Conservation (phyloP, 805 yeast genomes). For the Jamesozyma rosinii region DNA sequence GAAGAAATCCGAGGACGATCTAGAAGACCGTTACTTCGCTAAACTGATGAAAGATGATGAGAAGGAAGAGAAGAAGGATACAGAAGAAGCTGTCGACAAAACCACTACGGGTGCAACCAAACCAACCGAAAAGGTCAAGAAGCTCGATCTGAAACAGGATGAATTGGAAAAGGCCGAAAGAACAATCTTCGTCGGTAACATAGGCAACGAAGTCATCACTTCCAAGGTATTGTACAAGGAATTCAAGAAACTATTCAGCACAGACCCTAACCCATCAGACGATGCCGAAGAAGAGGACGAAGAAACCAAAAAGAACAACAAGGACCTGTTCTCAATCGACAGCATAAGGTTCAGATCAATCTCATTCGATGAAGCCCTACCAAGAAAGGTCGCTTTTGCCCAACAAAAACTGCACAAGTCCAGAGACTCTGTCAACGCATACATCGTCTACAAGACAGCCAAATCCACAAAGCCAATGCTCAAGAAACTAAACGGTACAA, state of each 20-base stretch:
- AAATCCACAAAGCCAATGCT: constrained; percentile 31
- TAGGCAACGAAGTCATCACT: constrained; percentile 55
- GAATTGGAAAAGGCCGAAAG: constrained; percentile 76
- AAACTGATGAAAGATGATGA: constrained; percentile 38
- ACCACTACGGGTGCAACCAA: constrained; percentile 6
- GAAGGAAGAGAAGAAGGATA: constrained; percentile 21
- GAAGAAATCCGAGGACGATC: constrained; percentile 31
- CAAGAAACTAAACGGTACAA: constrained; percentile 51
- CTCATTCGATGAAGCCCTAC: constrained; percentile 77
- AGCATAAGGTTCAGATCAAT: constrained; percentile 88
- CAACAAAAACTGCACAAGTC: constrained; percentile 66
- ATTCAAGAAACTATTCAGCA: constrained; percentile 53
- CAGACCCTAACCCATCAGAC: constrained; percentile 9
- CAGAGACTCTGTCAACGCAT: constrained; percentile 79
- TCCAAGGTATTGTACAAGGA: constrained; percentile 50
- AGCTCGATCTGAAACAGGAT: constrained; percentile 52
- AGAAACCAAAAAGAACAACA: constrained; percentile 3
- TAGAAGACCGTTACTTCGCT: constrained; percentile 46
- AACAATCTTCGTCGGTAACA: constrained; percentile 83
- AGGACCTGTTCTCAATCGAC: constrained; percentile 37
- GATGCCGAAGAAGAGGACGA: constrained; percentile 7
- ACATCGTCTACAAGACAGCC: constrained; percentile 63
- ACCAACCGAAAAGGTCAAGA: constrained; percentile 33
- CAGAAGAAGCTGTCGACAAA: constrained; percentile 13
- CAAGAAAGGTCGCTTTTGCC: constrained; percentile 85